Base-by-base conservation (phyloP, 2,329 filamentous ascomycete species). In the Didymella segeticola region DNA sequence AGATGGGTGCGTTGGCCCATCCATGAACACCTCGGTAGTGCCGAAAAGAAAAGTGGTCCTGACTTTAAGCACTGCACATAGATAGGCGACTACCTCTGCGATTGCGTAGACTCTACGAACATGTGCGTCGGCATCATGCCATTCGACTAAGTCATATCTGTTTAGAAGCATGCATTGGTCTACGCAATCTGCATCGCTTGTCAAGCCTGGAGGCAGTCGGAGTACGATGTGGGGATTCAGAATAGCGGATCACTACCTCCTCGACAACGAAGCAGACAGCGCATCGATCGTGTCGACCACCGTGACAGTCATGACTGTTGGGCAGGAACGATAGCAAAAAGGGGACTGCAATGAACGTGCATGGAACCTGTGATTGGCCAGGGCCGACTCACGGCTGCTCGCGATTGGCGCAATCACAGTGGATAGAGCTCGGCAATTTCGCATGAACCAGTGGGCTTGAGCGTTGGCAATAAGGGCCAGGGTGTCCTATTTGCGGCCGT, bases 371-470 rank as follows among this genome's bases (percentile, higher is more conserved):
- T 49, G 51, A 54, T 54, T 54, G 51, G 51, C 29, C 15, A 9
- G 20, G 26, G 30, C 31, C 20, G 14, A 27, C 39, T 26, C 39
- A 29, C 7, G 29, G 2, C 38, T 30, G 27, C 17, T 36, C n/a
- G 10, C 45, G 23, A 56, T 56, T 56, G 53, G 53, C 42, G 46
- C 53, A 47, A 31, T 20, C 33, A n/a, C 20, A 22, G 53, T 51
- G n/a, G 47, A 47, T 51, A 47, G 47, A 29, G 47, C 31, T 47
- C 33, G 29, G 47, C 38, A 47, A 47, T 47, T 47, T 51, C 38
- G 31, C 20, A 43, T 48, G 53, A 56, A 56, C 53, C 37, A 48
- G 53, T 56, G 53, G 53, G 48, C 48, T 53, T 43, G 41, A 54
- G 51, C 45, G 53, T 43, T 45, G 45, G 42, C 45, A 56, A 45